Base-by-base conservation (phyloP, 2,329 filamentous ascomycete genomes). In the Penicillium sp. region DNA sequence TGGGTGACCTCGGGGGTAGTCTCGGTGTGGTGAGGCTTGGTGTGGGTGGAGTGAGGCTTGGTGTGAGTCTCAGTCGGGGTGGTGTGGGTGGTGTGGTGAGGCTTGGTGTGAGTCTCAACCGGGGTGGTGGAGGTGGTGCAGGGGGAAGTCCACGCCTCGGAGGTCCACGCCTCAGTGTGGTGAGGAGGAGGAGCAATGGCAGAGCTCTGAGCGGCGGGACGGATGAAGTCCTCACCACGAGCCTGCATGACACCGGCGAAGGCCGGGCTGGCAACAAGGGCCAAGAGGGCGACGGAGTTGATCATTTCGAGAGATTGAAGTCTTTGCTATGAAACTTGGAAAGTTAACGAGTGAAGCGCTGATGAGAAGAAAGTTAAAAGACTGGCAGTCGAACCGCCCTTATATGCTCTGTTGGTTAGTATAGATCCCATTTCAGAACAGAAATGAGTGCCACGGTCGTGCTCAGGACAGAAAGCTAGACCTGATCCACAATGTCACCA, bases 241-340 rank as follows among this genome's bases (percentile, higher is more conserved):
- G 56, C 60, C 47, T 67, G 60, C 47, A 71, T 65, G 44, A 74
- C 64, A 60, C 70, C 71, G 46, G 70, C 71, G 45, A 74, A 64
- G 43, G 67, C 71, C 39, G 71, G 71, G 62, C 65, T 65, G 54
- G 70, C 63, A 48, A 67, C 66, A 57, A 74, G 62, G 49, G 69
- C 70, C 63, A 74, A 56, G 52, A 74, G 56, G 55, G 71, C 66
- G 61, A 72, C 49, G 60, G 66, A 64, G 58, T 71, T 70, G 57
- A 74, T 66, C 72, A 74, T 74, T 57, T 67, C 61, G 69, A 61
- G 56, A 54, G 47, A 60, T 59, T 49, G 44, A 62, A 55, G 52
- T 53, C 42, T 55, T 59, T 49, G 49, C 52, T 40, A 50, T 50
- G 24, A 48, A 50, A 45, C 57, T 57, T 56, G 53, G 44, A 61